Evolutionary conservation across 352 stramenopile genomes (phyloP).

Genomic region (Phytophthora nicotianae): DNA sequence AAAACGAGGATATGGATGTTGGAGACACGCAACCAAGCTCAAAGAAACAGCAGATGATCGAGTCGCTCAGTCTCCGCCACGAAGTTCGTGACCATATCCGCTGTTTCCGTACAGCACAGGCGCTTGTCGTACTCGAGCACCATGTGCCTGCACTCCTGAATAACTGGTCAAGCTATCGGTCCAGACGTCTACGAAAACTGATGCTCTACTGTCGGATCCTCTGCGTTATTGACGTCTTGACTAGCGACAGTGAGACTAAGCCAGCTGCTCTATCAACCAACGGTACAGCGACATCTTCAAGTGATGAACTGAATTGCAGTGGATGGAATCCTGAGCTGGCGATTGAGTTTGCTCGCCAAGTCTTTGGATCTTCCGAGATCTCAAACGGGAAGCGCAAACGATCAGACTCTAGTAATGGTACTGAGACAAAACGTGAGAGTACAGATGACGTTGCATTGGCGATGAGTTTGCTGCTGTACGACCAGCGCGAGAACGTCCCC

Average conservation of each 20-base stretch:
- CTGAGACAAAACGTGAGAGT: slow-evolving; percentile 1
- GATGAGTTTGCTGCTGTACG: slow-evolving; percentile 50
- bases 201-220: slow-evolving; percentile 45
- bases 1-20: slow-evolving; percentile 11
- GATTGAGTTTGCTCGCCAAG: slow-evolving; percentile 39
- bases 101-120: slow-evolving; percentile 36
- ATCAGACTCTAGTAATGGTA: slow-evolving; percentile 5
- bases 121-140: slow-evolving; percentile 31
- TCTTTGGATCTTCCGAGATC: slow-evolving; percentile 23
- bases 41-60: slow-evolving; percentile 14
- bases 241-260: slow-evolving; percentile 18
- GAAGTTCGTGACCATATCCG: slow-evolving; percentile 46
- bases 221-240: slow-evolving; percentile 50
- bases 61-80: slow-evolving; percentile 38
- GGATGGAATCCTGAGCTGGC: slow-evolving; percentile 44
- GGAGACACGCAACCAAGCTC: neutral
- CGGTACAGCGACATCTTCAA: neutral
- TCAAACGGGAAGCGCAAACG: slow-evolving; percentile 33
- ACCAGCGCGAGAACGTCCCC: slow-evolving; percentile 35
- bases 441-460: slow-evolving; percentile 23
- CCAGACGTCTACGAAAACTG: slow-evolving; percentile 21
- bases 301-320: slow-evolving; percentile 2
- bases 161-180: slow-evolving; percentile 3
- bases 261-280: slow-evolving; percentile 11
- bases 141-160: slow-evolving; percentile 16